These are phyloP conservation scores for Bothriochloa decipiens DNA, from an alignment of 176 grass and related monocot species.

Conservation along the genomic window DNA sequence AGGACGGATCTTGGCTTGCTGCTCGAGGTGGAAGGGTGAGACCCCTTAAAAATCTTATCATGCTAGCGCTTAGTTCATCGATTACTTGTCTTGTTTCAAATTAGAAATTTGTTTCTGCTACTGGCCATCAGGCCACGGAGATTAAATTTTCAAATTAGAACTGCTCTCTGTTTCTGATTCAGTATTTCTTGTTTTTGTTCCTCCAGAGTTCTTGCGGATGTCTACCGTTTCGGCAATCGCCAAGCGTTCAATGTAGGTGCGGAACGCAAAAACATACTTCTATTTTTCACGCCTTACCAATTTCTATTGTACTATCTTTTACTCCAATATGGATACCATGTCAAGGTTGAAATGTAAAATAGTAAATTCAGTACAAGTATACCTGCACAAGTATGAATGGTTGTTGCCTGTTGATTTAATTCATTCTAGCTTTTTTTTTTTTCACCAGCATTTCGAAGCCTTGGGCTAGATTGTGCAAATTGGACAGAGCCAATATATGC, in stretches of 20 bases:
- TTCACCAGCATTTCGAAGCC: constrained; percentile 80
- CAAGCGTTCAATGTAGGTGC: constrained; percentile 97
- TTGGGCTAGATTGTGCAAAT: constrained; percentile 96
- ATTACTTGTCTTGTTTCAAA: no score
- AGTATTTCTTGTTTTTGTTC: background rate
- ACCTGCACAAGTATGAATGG: background rate
- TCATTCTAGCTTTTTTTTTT: no score
- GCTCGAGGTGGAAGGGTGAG: constrained; percentile 69
- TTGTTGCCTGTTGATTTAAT: constrained; percentile 12
- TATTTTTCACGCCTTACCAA: constrained; percentile 26
- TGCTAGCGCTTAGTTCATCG: background rate
- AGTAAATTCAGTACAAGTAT: background rate
- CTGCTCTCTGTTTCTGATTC: background rate
- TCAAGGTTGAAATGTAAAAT: constrained; percentile 2
- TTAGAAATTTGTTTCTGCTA: background rate
- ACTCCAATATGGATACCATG: background rate
- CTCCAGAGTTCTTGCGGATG: constrained; percentile 82
- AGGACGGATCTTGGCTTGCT: constrained; percentile 42
- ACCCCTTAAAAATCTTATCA: background rate
- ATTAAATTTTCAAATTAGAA: background rate
- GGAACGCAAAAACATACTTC: constrained; percentile 33
- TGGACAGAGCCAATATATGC: constrained; percentile 92
- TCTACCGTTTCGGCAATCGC: constrained; percentile 75
- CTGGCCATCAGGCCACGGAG: background rate
- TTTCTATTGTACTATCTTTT: constrained; percentile 15